Evolutionary conservation across 768 basidiomycete species (phyloP).

Genomic region (Mycena indigotica): DNA sequence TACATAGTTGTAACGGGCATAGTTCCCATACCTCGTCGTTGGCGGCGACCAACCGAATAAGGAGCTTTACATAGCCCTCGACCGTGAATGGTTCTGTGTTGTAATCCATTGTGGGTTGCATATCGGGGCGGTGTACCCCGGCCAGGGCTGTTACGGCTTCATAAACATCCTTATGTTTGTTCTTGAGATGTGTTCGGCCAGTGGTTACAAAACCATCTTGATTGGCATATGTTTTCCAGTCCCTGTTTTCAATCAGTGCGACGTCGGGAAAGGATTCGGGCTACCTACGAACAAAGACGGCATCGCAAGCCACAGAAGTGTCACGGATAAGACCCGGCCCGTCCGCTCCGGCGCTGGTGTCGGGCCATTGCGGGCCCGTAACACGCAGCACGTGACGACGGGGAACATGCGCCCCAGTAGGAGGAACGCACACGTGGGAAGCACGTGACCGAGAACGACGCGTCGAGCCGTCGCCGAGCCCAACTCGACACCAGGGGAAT

Average conservation of each 20-base stretch:
- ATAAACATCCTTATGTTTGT: slow-evolving; percentile 22
- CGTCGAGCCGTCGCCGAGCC: too few species aligned
- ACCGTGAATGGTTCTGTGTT: slow-evolving; percentile 23
- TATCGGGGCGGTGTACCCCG: slow-evolving; percentile 1
- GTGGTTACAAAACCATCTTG: slow-evolving; percentile 24
- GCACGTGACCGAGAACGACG: too few species aligned
- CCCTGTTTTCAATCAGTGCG: background rate
- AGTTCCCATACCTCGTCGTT: slow-evolving; percentile 39
- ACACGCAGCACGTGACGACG: too few species aligned
- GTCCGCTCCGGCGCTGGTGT: too few species aligned
- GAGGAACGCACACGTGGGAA: too few species aligned
- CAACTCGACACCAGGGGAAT: too few species aligned
- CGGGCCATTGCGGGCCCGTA: too few species aligned
- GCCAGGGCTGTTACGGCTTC: background rate
- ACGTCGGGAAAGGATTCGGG: too few species aligned
- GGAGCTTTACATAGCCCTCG: slow-evolving; percentile 24
- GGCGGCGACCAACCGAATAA: slow-evolving; percentile 27
- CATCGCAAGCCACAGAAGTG: too few species aligned
- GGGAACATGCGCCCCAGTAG: too few species aligned
- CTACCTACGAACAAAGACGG: too few species aligned
- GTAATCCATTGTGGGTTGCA: background rate
- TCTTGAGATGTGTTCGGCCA: slow-evolving; percentile 27
- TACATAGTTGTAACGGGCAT: background rate
- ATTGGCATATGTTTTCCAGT: slow-evolving; percentile 22
- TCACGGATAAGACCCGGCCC: too few species aligned